Conservation (phyloP, 768 basidiomycete genomes). For the Sarcomyxa edulis region DNA sequence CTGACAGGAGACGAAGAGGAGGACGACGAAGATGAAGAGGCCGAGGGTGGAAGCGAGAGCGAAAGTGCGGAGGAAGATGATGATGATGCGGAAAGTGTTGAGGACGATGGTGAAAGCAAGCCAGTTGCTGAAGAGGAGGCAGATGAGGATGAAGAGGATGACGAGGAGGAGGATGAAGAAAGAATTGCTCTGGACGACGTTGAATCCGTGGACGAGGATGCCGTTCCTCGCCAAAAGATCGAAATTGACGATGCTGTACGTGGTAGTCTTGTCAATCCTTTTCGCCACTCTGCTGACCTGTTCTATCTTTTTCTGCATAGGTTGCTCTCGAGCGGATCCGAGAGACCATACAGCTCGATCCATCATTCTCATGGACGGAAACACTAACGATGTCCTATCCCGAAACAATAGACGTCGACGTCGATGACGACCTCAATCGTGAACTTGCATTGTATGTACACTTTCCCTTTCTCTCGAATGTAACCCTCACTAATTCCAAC, state of each 20-base stretch:
- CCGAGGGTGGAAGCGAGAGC: too few relatives aligned
- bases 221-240: conserved; percentile 75
- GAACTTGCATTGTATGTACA: conserved; percentile 88
- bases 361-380: conserved; percentile 80
- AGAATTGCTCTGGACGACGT: conserved; percentile 65
- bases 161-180: conserved; percentile 28
- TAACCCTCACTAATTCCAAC: not conserved
- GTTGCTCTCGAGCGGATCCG: conserved; percentile 77
- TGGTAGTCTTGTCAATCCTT: conserved; percentile 8
- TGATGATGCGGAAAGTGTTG: conserved; percentile 26
- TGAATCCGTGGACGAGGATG: conserved; percentile 74
- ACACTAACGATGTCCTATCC: conserved; percentile 72
- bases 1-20: conserved; percentile 22
- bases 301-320: conserved; percentile 28
- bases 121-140: conserved; percentile 36
- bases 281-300: not conserved
- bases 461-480: conserved; percentile 1
- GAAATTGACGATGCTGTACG: conserved; percentile 77
- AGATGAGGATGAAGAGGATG: conserved; percentile 17
- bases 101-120: conserved; percentile 17
- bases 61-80: too few relatives aligned
- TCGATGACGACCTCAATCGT: conserved; percentile 86
- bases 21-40: conserved; percentile 10
- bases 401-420: conserved; percentile 66
- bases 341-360: conserved; percentile 68